Evolutionary conservation across 2,329 filamentous ascomycete genomes (phyloP).

Genomic region (Aspergillus puulaauensis): DNA sequence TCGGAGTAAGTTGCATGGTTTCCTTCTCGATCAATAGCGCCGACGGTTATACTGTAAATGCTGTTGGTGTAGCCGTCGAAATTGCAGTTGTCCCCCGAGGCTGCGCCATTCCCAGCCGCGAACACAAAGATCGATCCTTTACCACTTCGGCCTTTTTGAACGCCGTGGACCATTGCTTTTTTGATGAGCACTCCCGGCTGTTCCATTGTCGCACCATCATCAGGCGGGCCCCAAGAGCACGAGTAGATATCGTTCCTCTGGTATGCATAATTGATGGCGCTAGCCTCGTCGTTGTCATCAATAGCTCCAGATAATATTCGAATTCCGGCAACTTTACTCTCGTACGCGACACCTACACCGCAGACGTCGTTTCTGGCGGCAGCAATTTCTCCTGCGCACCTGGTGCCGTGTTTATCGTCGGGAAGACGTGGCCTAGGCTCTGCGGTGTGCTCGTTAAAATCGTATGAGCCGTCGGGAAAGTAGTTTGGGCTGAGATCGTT

Average conservation of each 20-base stretch:
- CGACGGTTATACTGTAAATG: conserved; percentile 97
- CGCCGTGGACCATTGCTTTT: conserved; percentile 84
- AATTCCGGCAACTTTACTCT: conserved; percentile 84
- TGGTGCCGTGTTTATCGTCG: conserved; percentile 88
- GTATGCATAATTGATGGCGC: conserved; percentile 87
- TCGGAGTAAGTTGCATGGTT: conserved; percentile 96
- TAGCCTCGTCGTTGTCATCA: conserved; percentile 86
- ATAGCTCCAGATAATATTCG: conserved; percentile 91
- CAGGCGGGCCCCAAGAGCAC: conserved; percentile 96
- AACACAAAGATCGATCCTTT: conserved; percentile 94
- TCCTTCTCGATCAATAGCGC: conserved; percentile 83
- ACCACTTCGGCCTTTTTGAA: conserved; percentile 81
- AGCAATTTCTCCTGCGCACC: conserved; percentile 91
- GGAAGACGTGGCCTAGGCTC: conserved; percentile 78
- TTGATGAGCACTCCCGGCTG: conserved; percentile 85
- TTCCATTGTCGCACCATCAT: conserved; percentile 93
- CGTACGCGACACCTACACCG: conserved; percentile 92
- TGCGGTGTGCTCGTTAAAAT: conserved; percentile 84
- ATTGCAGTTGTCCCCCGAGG: conserved; percentile 91
- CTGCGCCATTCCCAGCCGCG: conserved; percentile 90
- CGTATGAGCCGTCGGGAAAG: conserved; percentile 87
- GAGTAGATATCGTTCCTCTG: conserved; percentile 96
- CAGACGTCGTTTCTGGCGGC: conserved; percentile 92
- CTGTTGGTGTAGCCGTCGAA: conserved; percentile 99
- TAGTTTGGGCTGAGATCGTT: conserved; percentile 91